Evolutionary conservation across 768 basidiomycete genomes (phyloP), one percentile per base, ranked within the genome.

Genomic region (Boletales sp.): DNA sequence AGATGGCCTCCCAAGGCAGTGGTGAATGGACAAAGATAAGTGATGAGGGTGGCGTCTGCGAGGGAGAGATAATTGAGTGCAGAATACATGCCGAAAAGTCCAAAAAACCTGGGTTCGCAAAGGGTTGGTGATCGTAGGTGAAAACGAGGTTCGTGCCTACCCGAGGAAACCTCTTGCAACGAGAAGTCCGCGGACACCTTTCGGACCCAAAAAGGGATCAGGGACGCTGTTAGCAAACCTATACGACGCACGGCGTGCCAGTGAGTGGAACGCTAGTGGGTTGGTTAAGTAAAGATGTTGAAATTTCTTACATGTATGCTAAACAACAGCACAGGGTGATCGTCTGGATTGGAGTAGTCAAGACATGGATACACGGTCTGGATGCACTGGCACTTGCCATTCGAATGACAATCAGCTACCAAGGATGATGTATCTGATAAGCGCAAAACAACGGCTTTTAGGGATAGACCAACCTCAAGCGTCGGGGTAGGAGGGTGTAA

Each of bases 21-120:
- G 36, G 74, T 74, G 46, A 84, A 76, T 0, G 92, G 92, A 1
- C 77, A 65, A 5, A 94, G 71, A 70, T 92, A 94, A 0, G 83
- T 82, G 41, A 95, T 70, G 5, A 87, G 86, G 0, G 82, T 84
- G 0, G 25, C 25, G 25, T 28, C 25, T 28, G 25, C 25, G 25
- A 28, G 25, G 25, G 25, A 28, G 25, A 28, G 87, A 65, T 85
- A 88, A 64, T 82, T 75, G 11, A 91, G 69, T 1, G 87, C 81
- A 59, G 80, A 86, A 63, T 86, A 87, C n/a, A 80, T 70, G 14
- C 83, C 81, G 49, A 80, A 81, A 7, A 90, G 67, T 5, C 84
- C 85, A 46, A 89, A 77, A 64, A 90, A 94, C 86, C 89, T 54
- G 41, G 34, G 2, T 17, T 33, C 25, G 31, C 37, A 4, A 21